Evolutionary conservation across 1,284 basidiomycete species (phyloP), one percentile per base, ranked within the genome.

Genomic region (Rhodotorula glutinis): DNA sequence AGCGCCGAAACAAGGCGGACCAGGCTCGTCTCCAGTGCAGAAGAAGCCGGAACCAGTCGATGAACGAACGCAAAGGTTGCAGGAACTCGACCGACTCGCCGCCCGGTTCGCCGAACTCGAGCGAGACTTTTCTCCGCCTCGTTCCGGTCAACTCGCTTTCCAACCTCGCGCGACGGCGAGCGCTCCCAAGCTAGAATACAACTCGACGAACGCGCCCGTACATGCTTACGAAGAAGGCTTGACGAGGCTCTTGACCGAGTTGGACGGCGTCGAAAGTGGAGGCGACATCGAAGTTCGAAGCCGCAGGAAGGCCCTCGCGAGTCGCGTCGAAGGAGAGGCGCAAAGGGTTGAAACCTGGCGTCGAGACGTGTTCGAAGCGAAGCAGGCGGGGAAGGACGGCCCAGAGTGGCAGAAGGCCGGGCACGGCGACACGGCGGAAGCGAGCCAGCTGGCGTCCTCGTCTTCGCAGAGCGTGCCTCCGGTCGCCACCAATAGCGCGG

Each of bases 211-310:
- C 76, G 82, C 84, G 21, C 81, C 84, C 1, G 79, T 87, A 33
- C 83, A 85, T 57, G 82, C 80, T 60, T 86, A 86, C 76, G 84
- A 86, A 65, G 82, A 87, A 70, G 81, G 81, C 27, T 80, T 90
- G 60, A 83, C 84, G 60, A 83, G 83, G 61, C 77, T 90, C 17
- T 79, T 90, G 41, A 82, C 85, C 53, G 80, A 82, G 65, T 82
- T 89, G 9, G 89, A 91, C 72, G 84, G 82, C 0, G 82, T 90
- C 8, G 84, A 87, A 70, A 87, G 85, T 70, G 82, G 82, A 73
- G 88, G 88, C 0, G 82, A 86, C 68, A 76, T 79, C 59, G 78
- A 77, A 4, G 83, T 91, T 23, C 79, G 88, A 38, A 80, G 81
- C 19, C 79, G 77, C 65, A 78, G 88, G 62, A 83, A 85, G 77